Percentiles rank a stretch among this genome's conserved stretches.
phyloP scores from a whole-genome alignment of 164 flowering plant genomes.

The Kalanchoe fedtschenkoi region DNA sequence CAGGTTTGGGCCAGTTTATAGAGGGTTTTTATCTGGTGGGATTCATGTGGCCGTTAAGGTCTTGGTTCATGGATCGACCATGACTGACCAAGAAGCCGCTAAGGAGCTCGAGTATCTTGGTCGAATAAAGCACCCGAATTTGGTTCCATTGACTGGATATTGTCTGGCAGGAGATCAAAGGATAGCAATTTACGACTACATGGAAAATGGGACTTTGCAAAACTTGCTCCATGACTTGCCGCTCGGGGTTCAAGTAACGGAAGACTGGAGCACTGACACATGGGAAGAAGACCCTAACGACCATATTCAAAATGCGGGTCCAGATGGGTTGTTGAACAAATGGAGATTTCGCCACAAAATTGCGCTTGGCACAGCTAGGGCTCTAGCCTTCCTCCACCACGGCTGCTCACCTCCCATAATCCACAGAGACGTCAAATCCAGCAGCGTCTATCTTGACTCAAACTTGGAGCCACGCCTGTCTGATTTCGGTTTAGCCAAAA shows the following conservation, averaged over 20 bases:
- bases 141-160: constrained; percentile 75
- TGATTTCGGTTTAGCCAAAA: constrained; percentile 69
- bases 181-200: constrained; percentile 74
- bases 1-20: constrained; percentile 76
- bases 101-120: constrained; percentile 67
- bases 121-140: constrained; percentile 77
- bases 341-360: constrained; percentile 74
- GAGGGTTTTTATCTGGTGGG: constrained; percentile 78
- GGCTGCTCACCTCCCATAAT: constrained; percentile 82
- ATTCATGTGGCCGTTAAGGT: constrained; percentile 89
- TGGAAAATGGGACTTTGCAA: constrained; percentile 87
- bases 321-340: constrained; percentile 37
- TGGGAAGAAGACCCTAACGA: constrained; percentile 58
- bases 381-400: constrained; percentile 79
- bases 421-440: constrained; percentile 73
- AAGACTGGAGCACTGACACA: constrained; percentile 78
- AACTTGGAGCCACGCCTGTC: constrained; percentile 74
- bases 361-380: constrained; percentile 80
- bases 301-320: constrained; percentile 38
- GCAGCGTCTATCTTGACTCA: constrained; percentile 64
- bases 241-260: constrained; percentile 43
- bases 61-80: constrained; percentile 60
- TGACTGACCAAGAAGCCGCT: constrained; percentile 76
- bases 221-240: constrained; percentile 73
- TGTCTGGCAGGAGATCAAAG: constrained; percentile 86